These are phyloP conservation scores for Botrytis byssoidea DNA, from an alignment of 2,329 filamentous ascomycete genomes.

Conservation along the genomic window DNA sequence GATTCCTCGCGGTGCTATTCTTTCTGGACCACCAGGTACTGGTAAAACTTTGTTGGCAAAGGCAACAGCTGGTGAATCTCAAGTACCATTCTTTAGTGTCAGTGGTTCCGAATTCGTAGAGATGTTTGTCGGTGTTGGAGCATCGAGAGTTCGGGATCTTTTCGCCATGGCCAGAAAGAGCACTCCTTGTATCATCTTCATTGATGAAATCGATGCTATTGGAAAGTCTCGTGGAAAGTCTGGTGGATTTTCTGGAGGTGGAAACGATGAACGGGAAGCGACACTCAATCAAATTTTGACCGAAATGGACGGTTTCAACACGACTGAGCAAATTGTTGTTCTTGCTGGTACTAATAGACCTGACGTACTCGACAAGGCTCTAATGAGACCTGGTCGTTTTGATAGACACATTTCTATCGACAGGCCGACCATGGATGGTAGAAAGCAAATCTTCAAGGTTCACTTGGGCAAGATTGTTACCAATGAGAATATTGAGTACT, in stretches of 20 bases:
- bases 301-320: slow-evolving; percentile 99
- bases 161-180: slow-evolving; percentile 95
- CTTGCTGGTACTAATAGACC: slow-evolving; percentile 94
- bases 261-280: slow-evolving; percentile 94
- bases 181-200: slow-evolving; percentile 98
- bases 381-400: slow-evolving; percentile 96
- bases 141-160: slow-evolving; percentile 89
- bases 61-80: slow-evolving; percentile 94
- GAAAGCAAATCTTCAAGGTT: slow-evolving; percentile 93
- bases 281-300: slow-evolving; percentile 98
- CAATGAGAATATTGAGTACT: slow-evolving; percentile 80
- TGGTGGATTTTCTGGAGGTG: slow-evolving; percentile 69
- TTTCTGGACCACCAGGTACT: slow-evolving; percentile 96
- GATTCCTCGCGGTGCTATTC: slow-evolving; percentile 93
- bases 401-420: slow-evolving; percentile 96
- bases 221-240: slow-evolving; percentile 84
- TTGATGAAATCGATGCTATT: slow-evolving; percentile 98
- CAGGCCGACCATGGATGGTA: slow-evolving; percentile 91
- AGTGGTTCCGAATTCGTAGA: slow-evolving; percentile 99
- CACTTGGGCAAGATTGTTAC: slow-evolving; percentile 95
- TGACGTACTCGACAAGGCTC: slow-evolving; percentile 89
- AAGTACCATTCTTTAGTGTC: slow-evolving; percentile 96
- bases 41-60: slow-evolving; percentile 98
- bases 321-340: slow-evolving; percentile 91
- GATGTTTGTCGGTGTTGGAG: slow-evolving; percentile 99